Conservation (phyloP, 768 basidiomycete species). For the Mycena galopus region DNA sequence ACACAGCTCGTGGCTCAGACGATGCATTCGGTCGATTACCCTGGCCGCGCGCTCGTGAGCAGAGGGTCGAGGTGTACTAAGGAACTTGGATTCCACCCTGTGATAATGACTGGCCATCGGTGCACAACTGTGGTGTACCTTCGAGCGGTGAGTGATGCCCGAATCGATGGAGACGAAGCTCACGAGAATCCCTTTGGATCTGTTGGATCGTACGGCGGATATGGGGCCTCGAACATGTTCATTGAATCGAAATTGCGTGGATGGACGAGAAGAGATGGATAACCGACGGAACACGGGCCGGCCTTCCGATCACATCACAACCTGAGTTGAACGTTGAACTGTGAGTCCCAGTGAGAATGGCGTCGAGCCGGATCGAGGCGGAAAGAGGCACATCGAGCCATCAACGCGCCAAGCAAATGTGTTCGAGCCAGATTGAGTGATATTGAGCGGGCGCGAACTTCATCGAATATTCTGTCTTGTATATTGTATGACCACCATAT, state of each 20-base stretch:
- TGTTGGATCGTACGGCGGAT: conserved; percentile 75
- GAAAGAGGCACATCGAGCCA: too few species aligned
- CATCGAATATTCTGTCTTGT: too few species aligned
- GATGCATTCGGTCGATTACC: conserved; percentile 82
- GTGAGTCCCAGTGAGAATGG: too few species aligned
- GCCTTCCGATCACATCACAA: too few species aligned
- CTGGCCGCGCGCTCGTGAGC: conserved; percentile 22
- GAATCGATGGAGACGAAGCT: conserved; percentile 39
- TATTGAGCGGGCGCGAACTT: too few species aligned
- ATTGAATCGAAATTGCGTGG: not conserved
- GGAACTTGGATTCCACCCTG: conserved; percentile 50
- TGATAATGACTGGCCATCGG: conserved; percentile 89
- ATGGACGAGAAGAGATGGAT: not conserved
- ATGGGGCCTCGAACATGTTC: conserved; percentile 47
- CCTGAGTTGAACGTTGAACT: too few species aligned
- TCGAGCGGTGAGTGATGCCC: not conserved
- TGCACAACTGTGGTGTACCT: conserved; percentile 86
- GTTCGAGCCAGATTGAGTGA: too few species aligned
- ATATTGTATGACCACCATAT: too few species aligned
- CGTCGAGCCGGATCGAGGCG: too few species aligned
- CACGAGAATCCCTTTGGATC: conserved; percentile 81
- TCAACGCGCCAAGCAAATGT: too few species aligned
- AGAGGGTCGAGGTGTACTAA: not conserved
- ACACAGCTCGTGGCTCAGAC: conserved; percentile 72
- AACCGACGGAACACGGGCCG: too few species aligned